phyloP scores from a whole-genome alignment of 1,284 basidiomycete species.

The Ceratobasidium sp. region DNA sequence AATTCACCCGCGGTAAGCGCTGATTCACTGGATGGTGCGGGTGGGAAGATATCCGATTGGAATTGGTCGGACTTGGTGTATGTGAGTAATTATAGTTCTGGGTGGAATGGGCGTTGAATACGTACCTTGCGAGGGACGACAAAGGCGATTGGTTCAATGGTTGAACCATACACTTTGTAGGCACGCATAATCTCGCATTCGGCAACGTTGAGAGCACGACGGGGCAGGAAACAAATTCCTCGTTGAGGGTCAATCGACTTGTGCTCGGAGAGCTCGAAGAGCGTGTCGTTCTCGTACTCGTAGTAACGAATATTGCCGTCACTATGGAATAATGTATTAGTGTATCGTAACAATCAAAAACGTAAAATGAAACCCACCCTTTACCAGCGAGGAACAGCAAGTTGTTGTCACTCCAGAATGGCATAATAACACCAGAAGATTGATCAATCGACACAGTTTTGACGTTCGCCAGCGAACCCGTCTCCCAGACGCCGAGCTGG shows the following conservation, averaged over 20 bases:
- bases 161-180: slow-evolving; percentile 84
- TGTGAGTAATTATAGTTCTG: not conserved
- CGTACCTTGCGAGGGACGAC: slow-evolving; percentile 89
- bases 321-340: slow-evolving; percentile 56
- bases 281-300: slow-evolving; percentile 89
- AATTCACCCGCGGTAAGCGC: slow-evolving; percentile 86
- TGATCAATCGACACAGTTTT: slow-evolving; percentile 87
- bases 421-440: slow-evolving; percentile 93
- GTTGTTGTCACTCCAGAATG: slow-evolving; percentile 96
- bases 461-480: slow-evolving; percentile 72
- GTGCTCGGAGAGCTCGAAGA: slow-evolving; percentile 86
- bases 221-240: slow-evolving; percentile 95
- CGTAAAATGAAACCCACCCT: slow-evolving; percentile 60
- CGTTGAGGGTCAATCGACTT: slow-evolving; percentile 93
- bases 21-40: slow-evolving; percentile 83
- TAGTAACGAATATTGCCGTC: slow-evolving; percentile 97
- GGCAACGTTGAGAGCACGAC: slow-evolving; percentile 84
- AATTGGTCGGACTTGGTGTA: slow-evolving; percentile 78
- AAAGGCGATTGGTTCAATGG: slow-evolving; percentile 91
- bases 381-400: slow-evolving; percentile 92
- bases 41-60: slow-evolving; percentile 95
- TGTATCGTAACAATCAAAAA: slow-evolving; percentile 45
- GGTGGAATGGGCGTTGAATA: not conserved
- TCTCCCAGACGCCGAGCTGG: slow-evolving; percentile 90
- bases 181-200: slow-evolving; percentile 97